Conservation (phyloP, 352 stramenopile genomes). For the Lagenidium sp. region DNA sequence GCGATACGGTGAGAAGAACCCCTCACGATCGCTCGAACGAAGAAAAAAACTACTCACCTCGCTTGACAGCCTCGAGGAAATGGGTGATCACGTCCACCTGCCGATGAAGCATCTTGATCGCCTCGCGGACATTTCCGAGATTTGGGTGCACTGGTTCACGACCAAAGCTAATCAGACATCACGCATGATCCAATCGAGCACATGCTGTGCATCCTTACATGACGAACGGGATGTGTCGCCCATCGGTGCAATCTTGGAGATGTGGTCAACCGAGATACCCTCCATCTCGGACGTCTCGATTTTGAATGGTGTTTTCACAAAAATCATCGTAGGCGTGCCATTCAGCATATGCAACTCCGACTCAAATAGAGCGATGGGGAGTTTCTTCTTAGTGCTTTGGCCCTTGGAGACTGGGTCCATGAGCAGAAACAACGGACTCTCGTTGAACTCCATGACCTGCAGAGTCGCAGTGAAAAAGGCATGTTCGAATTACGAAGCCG, state of each 20-base stretch:
- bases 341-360: conserved; percentile 83
- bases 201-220: conserved; percentile 21
- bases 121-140: conserved; percentile 70
- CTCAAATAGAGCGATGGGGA: conserved; percentile 82
- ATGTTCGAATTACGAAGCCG: neutral
- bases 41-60: conserved; percentile 14
- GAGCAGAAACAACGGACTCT: conserved; percentile 76
- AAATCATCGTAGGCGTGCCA: conserved; percentile 82
- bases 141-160: conserved; percentile 56
- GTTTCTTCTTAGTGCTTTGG: conserved; percentile 74
- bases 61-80: conserved; percentile 71
- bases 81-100: conserved; percentile 68
- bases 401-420: conserved; percentile 54
- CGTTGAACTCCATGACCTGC: conserved; percentile 85
- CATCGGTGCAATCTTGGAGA: conserved; percentile 79
- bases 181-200: neutral
- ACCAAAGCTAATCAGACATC: neutral
- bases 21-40: neutral
- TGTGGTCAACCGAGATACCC: conserved; percentile 82
- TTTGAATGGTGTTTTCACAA: conserved; percentile 83
- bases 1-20: neutral
- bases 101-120: conserved; percentile 79
- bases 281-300: conserved; percentile 84
- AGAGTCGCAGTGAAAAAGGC: neutral
- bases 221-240: conserved; percentile 64